Evolutionary conservation across 495 filamentous ascomycete species (phyloP), one percentile per base, ranked within the genome.

Genomic region (Oidiodendron maius): DNA sequence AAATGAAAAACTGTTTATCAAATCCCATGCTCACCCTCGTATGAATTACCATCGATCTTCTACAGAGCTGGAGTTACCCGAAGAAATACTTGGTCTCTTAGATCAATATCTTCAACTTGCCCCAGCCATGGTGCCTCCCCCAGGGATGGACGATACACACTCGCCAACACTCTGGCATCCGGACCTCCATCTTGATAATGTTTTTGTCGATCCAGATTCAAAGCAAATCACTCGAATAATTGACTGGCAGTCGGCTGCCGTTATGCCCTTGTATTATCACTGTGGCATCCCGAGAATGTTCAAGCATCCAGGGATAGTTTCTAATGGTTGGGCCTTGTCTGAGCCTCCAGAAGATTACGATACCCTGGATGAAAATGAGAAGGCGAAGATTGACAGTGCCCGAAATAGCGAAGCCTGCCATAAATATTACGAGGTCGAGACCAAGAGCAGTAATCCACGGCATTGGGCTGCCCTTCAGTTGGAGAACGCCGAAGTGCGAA

Each of bases 151-250:
- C 13, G 48, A 41, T 40, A 44, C 24, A 26, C 40, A 50, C 34
- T 44, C 38, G 16, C 49, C 18, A 57, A 58, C 51, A 50, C 41
- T 67, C 10, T 65, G 44, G 26, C 63, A 67, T 49, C 55, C 55
- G 8, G 58, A 65, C 53, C 51, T 67, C 16, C 57, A 61, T 51
- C 61, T 62, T 25, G 60, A 64, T 34, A 65, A 67, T 48, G 55
- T 67, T 15, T 67, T 64, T 35, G 53, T 65, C 15, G 58, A 67
- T 44, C 59, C 61, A 15, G 41, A 49, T 12, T 59, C 61, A 23
- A 52, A 61, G 23, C 34, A 55, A 32, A 64, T 67, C 28, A 61
- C 57, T 16, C 22, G 44, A 23, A 51, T 67, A 28, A 63, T 64
- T 23, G 61, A 64, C 53, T 65, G 60, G 61, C 61, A 67, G 47